A percentile compares a stretch with the other conserved stretches of the same genome.
Conservation (phyloP, 2,329 filamentous ascomycete genomes). For the Bipolaris bicolor region DNA sequence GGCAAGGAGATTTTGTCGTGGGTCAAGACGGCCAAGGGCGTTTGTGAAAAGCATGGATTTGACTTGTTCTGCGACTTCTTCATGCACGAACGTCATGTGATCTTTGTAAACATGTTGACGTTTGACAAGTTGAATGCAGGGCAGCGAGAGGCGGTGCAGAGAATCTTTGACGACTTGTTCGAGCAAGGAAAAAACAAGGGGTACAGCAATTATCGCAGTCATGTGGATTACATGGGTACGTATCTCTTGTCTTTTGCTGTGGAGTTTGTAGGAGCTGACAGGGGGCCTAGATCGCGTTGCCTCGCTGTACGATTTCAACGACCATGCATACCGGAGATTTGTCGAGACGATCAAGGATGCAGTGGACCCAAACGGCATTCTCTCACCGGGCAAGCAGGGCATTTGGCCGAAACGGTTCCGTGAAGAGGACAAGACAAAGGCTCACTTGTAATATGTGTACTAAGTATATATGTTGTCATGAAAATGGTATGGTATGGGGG, state of each 20-base stretch:
- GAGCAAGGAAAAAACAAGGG: conserved; percentile 37
- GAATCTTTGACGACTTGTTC: conserved; percentile 38
- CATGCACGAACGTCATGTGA: conserved; percentile 56
- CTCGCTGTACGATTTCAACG: conserved; percentile 41
- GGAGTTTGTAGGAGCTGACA: neutral
- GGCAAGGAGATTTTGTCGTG: conserved; percentile 53
- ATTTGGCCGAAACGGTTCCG: conserved; percentile 41
- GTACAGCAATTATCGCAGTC: conserved; percentile 40
- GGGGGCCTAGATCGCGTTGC: conserved; percentile 32
- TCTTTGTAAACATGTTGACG: conserved; percentile 57
- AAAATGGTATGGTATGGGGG: neutral
- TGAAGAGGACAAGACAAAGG: conserved; percentile 28
- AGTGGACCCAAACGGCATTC: conserved; percentile 41
- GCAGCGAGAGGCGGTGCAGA: conserved; percentile 47
- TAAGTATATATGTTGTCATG: neutral
- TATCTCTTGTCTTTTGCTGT: neutral
- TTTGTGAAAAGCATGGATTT: conserved; percentile 53
- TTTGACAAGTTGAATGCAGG: conserved; percentile 54
- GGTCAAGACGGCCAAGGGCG: conserved; percentile 50
- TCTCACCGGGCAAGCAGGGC: conserved; percentile 41
- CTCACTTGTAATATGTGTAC: conserved; percentile 31
- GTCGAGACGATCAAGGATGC: conserved; percentile 44
- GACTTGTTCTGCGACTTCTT: conserved; percentile 58
- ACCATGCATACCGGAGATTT: conserved; percentile 40
- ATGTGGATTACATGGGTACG: conserved; percentile 43